These are phyloP conservation scores for Mycena vulgaris DNA, from an alignment of 768 basidiomycete species.

Conservation along the genomic window DNA sequence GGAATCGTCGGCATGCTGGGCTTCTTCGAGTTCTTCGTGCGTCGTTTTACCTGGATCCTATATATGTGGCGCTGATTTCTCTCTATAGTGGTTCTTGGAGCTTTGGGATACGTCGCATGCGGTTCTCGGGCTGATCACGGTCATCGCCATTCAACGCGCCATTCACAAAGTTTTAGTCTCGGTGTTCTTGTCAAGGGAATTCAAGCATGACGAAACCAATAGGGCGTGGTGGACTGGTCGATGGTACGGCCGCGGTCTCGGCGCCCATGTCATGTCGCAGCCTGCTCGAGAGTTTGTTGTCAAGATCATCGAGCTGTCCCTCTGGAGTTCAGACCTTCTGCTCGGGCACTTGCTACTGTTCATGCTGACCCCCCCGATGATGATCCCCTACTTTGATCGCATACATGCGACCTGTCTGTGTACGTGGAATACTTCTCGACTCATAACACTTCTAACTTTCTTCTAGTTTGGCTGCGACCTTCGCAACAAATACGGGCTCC, in stretches of 20 bases:
- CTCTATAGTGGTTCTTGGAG: constrained; percentile 90
- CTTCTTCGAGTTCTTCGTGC: constrained; percentile 96
- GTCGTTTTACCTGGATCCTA: constrained; percentile 46
- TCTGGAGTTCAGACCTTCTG: constrained; percentile 96
- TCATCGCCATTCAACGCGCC: constrained; percentile 92
- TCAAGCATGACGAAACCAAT: constrained; percentile 99
- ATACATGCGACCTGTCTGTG: constrained; percentile 93
- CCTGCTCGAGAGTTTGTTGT: constrained; percentile 97
- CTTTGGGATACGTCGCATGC: constrained; percentile 93
- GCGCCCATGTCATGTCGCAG: constrained; percentile 94
- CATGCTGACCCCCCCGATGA: constrained; percentile 89
- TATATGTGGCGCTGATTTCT: constrained; percentile 38
- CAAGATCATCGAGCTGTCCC: constrained; percentile 95
- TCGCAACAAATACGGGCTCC: constrained; percentile 96
- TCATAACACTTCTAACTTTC: constrained; percentile 37
- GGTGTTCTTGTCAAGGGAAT: constrained; percentile 95
- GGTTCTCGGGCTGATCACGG: constrained; percentile 92
- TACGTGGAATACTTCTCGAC: constrained; percentile 59
- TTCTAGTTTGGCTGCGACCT: constrained; percentile 92
- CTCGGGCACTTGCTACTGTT: constrained; percentile 90
- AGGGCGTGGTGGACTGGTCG: constrained; percentile 99
- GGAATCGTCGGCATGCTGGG: constrained; percentile 90
- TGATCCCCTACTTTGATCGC: constrained; percentile 93
- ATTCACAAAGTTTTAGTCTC: constrained; percentile 95
- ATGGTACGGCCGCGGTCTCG: constrained; percentile 97